Evolutionary conservation across 768 basidiomycete species (phyloP), one percentile per base, ranked within the genome.

Genomic region (Russula lepida): DNA sequence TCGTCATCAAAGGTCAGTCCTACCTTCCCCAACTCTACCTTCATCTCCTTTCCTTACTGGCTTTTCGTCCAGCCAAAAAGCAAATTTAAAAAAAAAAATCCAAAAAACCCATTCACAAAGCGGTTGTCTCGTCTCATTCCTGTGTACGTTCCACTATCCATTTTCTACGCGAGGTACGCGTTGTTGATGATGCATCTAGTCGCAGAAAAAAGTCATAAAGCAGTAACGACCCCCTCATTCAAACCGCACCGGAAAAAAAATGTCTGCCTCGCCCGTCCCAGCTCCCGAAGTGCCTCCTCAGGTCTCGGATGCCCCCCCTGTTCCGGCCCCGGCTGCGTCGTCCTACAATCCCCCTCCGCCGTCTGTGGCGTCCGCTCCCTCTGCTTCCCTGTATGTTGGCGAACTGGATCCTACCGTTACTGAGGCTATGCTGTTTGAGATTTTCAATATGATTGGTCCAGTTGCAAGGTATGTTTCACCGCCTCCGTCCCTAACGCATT

Each of bases 361-460:
- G 35, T 69, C 78, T n/a, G 71, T 75, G 62, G 76, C 84, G 44
- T 79, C 88, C 62, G 79, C 86, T 60, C 89, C 90, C 25, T 92
- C 90, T 56, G 91, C 91, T 25, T 97, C 94, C 61, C 90, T 99
- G 69, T 99, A 99, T 77, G 97, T 99, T 65, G 97, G 97, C 62
- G 97, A 99, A 78, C 88, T 99, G 67, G 97, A 98, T 77, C 87
- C 91, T 69, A 89, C 91, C 66, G 97, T 99, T 76, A 92, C 95
- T 39, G 97, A 99, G 81, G 95, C 97, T 60, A 98, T 98, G 93
- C 84, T 99, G 57, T 99, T 98, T 73, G 97, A 99, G 80, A 98
- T 99, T 74, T 99, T 99, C 82, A 97, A 97, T 75, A 95, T 98
- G 92, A 93, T 98, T 76, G 97, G 97, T 55, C 97, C 95, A 52